A percentile compares a stretch with the other conserved stretches of the same genome.
These are phyloP conservation scores for Solanum acaule DNA, from an alignment of 257 asterid genomes.

Conservation along the genomic window DNA sequence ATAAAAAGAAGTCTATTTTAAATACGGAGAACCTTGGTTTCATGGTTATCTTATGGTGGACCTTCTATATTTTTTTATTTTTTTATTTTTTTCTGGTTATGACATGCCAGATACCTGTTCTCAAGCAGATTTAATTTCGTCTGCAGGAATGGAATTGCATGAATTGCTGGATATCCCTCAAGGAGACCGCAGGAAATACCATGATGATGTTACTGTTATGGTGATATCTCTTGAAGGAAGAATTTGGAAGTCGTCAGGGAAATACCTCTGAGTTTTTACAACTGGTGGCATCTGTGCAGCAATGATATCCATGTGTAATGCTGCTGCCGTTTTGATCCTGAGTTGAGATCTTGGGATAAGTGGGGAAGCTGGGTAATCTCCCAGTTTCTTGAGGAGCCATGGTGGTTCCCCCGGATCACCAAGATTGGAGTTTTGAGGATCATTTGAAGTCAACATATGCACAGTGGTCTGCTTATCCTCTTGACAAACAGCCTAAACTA, in stretches of 20 bases:
- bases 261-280: conserved; percentile 44
- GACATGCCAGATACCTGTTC: background rate
- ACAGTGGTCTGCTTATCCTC: background rate
- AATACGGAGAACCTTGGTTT: background rate
- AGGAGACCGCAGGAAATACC: conserved; percentile 95
- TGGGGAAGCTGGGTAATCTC: background rate
- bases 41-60: background rate
- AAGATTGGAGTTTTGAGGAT: background rate
- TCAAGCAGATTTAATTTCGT: conserved; percentile 6
- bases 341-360: background rate
- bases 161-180: conserved; percentile 94
- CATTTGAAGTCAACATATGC: background rate
- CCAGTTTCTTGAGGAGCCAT: background rate
- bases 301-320: background rate
- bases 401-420: background rate
- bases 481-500: background rate
- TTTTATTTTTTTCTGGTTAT: background rate
- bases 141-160: conserved; percentile 88
- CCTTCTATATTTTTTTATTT: background rate
- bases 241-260: conserved; percentile 95
- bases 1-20: background rate
- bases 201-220: conserved; percentile 98
- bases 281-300: background rate
- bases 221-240: conserved; percentile 94
- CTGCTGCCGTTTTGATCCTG: background rate